Base-by-base conservation (phyloP, 768 basidiomycete genomes). In the Russula lepida region DNA sequence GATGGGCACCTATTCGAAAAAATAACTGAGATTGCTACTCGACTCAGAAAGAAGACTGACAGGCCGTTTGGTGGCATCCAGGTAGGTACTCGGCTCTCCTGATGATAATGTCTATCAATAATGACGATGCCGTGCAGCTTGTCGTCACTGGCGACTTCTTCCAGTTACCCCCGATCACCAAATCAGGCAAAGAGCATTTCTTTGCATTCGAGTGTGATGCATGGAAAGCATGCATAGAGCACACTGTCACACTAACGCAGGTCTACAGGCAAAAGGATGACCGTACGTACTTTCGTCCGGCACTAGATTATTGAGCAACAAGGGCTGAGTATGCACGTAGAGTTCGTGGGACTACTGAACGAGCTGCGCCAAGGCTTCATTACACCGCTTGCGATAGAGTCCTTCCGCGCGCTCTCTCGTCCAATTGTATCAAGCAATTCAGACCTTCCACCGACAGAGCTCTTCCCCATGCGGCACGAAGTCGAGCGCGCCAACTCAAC, bases 251-350 rank as follows among this genome's bases (percentile, higher is more conserved):
- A 54, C 76, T 92, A 3, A 84, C 78, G 5, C 82, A 86, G 65
- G 89, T 91, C 4, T 90, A 87, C 71, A 73, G 89, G 28, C 89
- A 91, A 69, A 88, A 84, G 55, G 87, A 89, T 68, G 76, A 80
- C 48, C 72, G 87, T 87, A 64, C 64, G 82, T 63, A n/a, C 30
- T 51, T 33, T n/a, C 30, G 19, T 17, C 19, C 27, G 25, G 30
- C 3, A 27, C 32, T 19, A 17, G 35, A 6, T 55, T 21, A 19
- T 44, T 21, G 21, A 11, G 25, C 6, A 27, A 4, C 2, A 12
- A 9, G 53, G n/a, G 46, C 50, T 62, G 27, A 62, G 27, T 23
- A 21, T 35, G 15, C 15, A 15, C 54, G 25, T 64, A 88, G 86
- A 75, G 30, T 87, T 91, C 66, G 79, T 89, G 62, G 78, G 82